Evolutionary conservation across 129 eudicot species (phyloP).

Genomic region (Smallanthus sonchifolius): DNA sequence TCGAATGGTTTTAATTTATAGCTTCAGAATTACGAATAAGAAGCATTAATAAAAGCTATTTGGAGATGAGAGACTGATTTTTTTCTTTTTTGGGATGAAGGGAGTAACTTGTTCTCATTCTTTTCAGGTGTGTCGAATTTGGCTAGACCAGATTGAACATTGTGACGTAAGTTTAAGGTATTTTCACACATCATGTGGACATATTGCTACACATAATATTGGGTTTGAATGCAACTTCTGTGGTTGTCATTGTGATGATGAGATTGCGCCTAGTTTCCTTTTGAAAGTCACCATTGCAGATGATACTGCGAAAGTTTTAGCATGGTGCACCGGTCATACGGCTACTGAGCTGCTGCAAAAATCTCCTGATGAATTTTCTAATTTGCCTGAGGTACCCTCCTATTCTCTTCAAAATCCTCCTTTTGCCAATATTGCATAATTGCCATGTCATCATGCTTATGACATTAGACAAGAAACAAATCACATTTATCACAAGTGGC

Average conservation of each 20-base stretch:
- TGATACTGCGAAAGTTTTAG: conserved; percentile 49
- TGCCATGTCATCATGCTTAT: neutral
- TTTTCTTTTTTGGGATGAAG: neutral
- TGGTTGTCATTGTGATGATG: conserved; percentile 43
- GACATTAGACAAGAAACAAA: neutral
- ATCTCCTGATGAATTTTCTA: conserved; percentile 74
- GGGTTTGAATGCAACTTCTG: conserved; percentile 72
- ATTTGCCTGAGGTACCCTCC: conserved; percentile 62
- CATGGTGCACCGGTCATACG: conserved; percentile 86
- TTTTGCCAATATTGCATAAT: neutral
- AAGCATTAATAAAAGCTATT: neutral
- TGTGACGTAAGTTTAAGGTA: conserved; percentile 58
- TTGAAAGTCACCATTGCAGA: conserved; percentile 73
- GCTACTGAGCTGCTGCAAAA: conserved; percentile 86
- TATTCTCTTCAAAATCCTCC: neutral
- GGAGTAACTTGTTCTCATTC: neutral
- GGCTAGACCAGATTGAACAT: conserved; percentile 76
- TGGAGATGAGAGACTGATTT: neutral
- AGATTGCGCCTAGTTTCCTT: conserved; percentile 53
- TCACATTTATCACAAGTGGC: too few species aligned
- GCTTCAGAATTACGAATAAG: neutral
- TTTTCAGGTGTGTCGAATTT: conserved; percentile 69
- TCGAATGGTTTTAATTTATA: neutral
- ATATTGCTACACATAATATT: conserved; percentile 31
- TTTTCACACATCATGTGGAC: conserved; percentile 64